Conservation (phyloP, 805 yeast genomes). For the Monosporozyma yasuniensis region DNA sequence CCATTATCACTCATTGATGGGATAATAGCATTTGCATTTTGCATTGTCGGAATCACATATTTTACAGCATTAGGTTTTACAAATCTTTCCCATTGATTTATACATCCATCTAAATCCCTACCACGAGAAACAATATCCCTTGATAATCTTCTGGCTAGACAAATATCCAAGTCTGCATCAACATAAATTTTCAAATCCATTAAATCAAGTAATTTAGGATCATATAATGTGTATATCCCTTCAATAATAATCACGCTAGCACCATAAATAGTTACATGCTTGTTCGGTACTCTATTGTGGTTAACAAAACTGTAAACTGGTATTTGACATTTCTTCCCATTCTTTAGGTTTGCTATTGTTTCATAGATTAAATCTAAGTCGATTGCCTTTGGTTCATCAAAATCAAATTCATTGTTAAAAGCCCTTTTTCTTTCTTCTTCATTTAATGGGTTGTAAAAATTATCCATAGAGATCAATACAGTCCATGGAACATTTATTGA, state of each 20-base stretch:
- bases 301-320: constrained; percentile 61
- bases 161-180: constrained; percentile 88
- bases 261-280: constrained; percentile 73
- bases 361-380: constrained; percentile 66
- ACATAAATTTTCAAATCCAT: constrained; percentile 87
- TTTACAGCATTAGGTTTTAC: constrained; percentile 88
- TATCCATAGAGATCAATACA: constrained; percentile 78
- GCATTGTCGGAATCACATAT: constrained; percentile 55
- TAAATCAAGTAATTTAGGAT: constrained; percentile 54
- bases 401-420: constrained; percentile 63
- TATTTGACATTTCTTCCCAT: constrained; percentile 58
- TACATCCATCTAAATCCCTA: constrained; percentile 70
- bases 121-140: constrained; percentile 84
- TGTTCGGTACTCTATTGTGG: constrained; percentile 54
- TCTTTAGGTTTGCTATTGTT: constrained; percentile 56
- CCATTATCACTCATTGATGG: constrained; percentile 82
- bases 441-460: constrained; percentile 73
- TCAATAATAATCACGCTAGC: constrained; percentile 90
- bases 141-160: constrained; percentile 78
- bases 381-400: constrained; percentile 78
- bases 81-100: constrained; percentile 81
- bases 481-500: constrained; percentile 90
- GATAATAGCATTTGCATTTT: constrained; percentile 75
- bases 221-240: constrained; percentile 79
- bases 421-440: constrained; percentile 56